A percentile compares a stretch with the other conserved stretches of the same genome.
Conservation (phyloP, 352 stramenopile species). For the Phytophthora foliorum region DNA sequence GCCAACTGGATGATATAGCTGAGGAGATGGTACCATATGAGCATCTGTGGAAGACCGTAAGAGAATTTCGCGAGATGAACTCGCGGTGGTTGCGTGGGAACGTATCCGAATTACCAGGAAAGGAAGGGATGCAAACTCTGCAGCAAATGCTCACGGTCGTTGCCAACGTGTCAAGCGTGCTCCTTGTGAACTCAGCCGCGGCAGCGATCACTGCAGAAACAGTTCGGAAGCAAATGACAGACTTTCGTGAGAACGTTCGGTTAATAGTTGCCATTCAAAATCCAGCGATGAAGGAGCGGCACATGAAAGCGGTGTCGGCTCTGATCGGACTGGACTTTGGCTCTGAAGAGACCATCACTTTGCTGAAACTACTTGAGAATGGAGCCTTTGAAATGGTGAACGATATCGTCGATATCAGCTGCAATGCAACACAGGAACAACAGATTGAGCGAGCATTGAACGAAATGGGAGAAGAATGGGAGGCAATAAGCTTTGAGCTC, state of each 20-base stretch:
- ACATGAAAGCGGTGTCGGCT: constrained; percentile 65
- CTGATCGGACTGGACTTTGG: constrained; percentile 65
- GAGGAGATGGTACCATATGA: constrained; percentile 84
- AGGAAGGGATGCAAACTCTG: constrained; percentile 54
- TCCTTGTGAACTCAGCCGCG: constrained; percentile 63
- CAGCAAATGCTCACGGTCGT: constrained; percentile 70
- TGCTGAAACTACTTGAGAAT: constrained; percentile 81
- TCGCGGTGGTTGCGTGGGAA: constrained; percentile 70
- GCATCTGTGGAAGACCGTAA: constrained; percentile 73
- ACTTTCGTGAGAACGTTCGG: constrained; percentile 75
- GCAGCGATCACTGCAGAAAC: constrained; percentile 76
- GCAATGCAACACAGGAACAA: constrained; percentile 73
- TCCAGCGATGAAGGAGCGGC: constrained; percentile 68
- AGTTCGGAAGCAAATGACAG: constrained; percentile 82
- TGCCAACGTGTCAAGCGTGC: constrained; percentile 60
- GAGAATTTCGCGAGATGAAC: constrained; percentile 83
- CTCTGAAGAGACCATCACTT: constrained; percentile 60
- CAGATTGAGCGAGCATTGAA: constrained; percentile 63
- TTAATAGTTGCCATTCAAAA: constrained; percentile 78
- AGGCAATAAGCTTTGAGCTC: constrained; percentile 52
- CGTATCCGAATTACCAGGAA: constrained; percentile 71
- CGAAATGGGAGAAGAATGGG: constrained; percentile 65
- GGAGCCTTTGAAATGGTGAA: constrained; percentile 64
- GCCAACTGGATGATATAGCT: constrained; percentile 78
- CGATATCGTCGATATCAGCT: constrained; percentile 68